These are phyloP conservation scores for Sanghuangporus sanghuang DNA, from an alignment of 1,284 basidiomycete species.

Conservation along the genomic window DNA sequence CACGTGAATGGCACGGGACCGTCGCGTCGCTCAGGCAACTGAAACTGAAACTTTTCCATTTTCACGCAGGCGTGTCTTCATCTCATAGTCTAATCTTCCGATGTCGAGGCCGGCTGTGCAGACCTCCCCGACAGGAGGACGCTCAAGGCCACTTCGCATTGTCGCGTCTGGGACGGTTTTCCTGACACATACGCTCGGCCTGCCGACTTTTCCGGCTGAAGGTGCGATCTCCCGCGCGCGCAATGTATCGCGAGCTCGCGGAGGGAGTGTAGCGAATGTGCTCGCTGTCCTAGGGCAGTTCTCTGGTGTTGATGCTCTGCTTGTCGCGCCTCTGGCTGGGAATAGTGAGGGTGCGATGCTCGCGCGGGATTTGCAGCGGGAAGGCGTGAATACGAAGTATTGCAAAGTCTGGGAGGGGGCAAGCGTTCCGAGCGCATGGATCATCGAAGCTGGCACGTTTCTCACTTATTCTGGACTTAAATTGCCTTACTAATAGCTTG, in stretches of 20 bases:
- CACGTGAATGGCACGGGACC: not conserved
- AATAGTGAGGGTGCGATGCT: conserved; percentile 63
- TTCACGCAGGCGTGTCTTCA: not conserved
- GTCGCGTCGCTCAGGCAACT: not conserved
- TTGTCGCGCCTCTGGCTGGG: conserved; percentile 70
- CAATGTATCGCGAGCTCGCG: conserved; percentile 57
- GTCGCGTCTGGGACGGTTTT: conserved; percentile 76
- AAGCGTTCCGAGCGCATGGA: conserved; percentile 77
- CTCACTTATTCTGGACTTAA: not conserved
- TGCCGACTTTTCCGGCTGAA: conserved; percentile 58
- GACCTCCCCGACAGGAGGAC: not conserved
- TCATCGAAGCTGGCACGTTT: conserved; percentile 58
- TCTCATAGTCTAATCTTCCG: not conserved
- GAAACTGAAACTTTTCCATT: not conserved
- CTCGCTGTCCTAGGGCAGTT: conserved; percentile 72
- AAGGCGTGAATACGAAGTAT: conserved; percentile 63
- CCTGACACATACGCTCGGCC: conserved; percentile 59
- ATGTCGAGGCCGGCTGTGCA: conserved; percentile 2
- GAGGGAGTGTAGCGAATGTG: conserved; percentile 65
- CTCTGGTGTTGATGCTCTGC: conserved; percentile 53
- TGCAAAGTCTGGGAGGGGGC: conserved; percentile 68
- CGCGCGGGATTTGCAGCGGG: conserved; percentile 56
- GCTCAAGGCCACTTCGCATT: conserved; percentile 51
- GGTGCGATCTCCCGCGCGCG: conserved; percentile 59
- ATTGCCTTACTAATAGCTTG: not conserved